phyloP scores from a whole-genome alignment of 169 alveolate species.

The Plasmodium gallinaceum region DNA sequence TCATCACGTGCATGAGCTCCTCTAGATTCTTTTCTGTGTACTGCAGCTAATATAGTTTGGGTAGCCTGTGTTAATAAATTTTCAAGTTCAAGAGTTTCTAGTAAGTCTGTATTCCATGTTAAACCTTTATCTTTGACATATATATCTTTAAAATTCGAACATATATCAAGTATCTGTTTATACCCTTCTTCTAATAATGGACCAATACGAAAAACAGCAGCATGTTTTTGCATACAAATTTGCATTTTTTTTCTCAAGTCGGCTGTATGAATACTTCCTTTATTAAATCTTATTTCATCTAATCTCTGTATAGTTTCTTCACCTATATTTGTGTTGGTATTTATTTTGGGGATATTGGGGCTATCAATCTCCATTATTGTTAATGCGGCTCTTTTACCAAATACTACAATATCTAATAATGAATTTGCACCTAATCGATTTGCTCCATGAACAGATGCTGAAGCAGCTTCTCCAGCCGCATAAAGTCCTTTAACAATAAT shows the following conservation, averaged over 20 bases:
- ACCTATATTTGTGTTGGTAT: slow-evolving; percentile 49
- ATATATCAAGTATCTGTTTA: slow-evolving; percentile 86
- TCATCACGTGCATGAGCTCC: slow-evolving; percentile 99
- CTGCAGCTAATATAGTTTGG: slow-evolving; percentile 95
- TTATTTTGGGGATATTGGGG: slow-evolving; percentile 84
- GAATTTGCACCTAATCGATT: slow-evolving; percentile 99
- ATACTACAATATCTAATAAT: slow-evolving; percentile 96
- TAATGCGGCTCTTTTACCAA: slow-evolving; percentile 97
- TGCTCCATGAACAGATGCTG: slow-evolving; percentile 99
- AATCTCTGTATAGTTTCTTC: slow-evolving; percentile 57
- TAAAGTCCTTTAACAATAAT: slow-evolving; percentile 94
- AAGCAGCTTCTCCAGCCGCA: slow-evolving; percentile 98
- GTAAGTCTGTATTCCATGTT: slow-evolving; percentile 97
- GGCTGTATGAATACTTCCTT: slow-evolving; percentile 80
- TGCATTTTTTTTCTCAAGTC: slow-evolving; percentile 83
- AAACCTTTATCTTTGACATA: slow-evolving; percentile 91
- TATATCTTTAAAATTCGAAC: slow-evolving; percentile 88
- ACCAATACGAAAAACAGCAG: slow-evolving; percentile 96
- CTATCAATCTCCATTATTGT: slow-evolving; percentile 91
- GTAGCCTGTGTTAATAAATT: slow-evolving; percentile 93
- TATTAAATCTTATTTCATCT: slow-evolving; percentile 57
- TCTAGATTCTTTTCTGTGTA: slow-evolving; percentile 96
- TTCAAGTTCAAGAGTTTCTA: slow-evolving; percentile 96
- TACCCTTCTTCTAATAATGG: slow-evolving; percentile 92
- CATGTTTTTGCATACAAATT: slow-evolving; percentile 95